phyloP scores from a whole-genome alignment of 805 yeast species.

The Wickerhamia fluorescens region DNA sequence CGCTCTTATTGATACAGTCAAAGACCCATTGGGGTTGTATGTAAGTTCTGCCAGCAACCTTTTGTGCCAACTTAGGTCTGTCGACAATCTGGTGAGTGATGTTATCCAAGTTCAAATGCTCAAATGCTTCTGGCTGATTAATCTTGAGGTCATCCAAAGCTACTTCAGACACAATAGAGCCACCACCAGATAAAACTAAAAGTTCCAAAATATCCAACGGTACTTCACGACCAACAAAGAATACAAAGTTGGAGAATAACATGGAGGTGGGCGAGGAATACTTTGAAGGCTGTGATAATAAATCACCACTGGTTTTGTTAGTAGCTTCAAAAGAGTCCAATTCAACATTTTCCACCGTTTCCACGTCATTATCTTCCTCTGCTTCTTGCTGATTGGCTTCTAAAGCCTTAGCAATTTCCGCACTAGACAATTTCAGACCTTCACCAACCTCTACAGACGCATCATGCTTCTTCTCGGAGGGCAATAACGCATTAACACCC shows the following conservation, averaged over 20 bases:
- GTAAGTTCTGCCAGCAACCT: constrained; percentile 87
- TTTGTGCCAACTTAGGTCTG: constrained; percentile 72
- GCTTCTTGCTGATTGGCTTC: constrained; percentile 34
- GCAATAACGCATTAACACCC: constrained; percentile 31
- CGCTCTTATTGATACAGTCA: constrained; percentile 77
- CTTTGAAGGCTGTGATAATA: constrained; percentile 57
- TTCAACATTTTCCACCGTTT: constrained; percentile 17
- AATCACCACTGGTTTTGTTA: constrained; percentile 61
- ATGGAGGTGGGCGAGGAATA: constrained; percentile 52
- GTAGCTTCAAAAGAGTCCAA: constrained; percentile 67
- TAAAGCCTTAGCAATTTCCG: constrained; percentile 44
- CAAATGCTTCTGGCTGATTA: constrained; percentile 37
- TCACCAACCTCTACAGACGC: constrained; percentile 14
- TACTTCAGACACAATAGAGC: constrained; percentile 77
- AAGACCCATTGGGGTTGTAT: constrained; percentile 98
- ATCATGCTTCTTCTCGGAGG: constrained; percentile 16
- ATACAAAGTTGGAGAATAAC: constrained; percentile 67
- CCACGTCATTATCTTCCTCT: constrained; percentile 34
- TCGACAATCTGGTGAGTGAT: constrained; percentile 94
- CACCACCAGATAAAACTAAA: constrained; percentile 80
- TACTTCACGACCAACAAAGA: constrained; percentile 92
- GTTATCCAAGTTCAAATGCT: constrained; percentile 50
- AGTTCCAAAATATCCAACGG: constrained; percentile 88
- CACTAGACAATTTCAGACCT: constrained; percentile 32
- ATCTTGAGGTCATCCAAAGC: constrained; percentile 69